Conservation (phyloP, 2,329 filamentous ascomycete species). For the Aplosporella prunicola region DNA sequence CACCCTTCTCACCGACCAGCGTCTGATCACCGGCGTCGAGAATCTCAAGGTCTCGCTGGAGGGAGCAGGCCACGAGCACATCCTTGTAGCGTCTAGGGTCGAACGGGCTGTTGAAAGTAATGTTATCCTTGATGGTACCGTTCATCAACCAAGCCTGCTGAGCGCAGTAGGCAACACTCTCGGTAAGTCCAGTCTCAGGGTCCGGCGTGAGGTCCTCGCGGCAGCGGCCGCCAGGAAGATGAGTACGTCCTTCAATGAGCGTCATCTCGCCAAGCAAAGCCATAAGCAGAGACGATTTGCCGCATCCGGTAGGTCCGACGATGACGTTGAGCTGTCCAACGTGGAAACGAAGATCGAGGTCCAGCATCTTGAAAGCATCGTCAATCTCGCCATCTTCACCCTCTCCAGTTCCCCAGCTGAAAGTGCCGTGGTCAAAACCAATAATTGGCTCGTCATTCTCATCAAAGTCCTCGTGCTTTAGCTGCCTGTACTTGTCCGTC, state of each 20-base stretch:
- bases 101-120: constrained; percentile 74
- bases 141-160: constrained; percentile 97
- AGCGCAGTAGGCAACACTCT: constrained; percentile 91
- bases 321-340: constrained; percentile 87
- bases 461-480: constrained; percentile 60
- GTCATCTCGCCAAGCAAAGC: constrained; percentile 95
- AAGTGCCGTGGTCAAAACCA: constrained; percentile 73
- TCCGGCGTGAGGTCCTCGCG: constrained; percentile 77
- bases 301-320: constrained; percentile 83
- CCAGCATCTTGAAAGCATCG: constrained; percentile 66
- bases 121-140: constrained; percentile 91
- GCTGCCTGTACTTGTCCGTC: constrained; percentile 87
- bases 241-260: constrained; percentile 66
- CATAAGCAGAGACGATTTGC: constrained; percentile 94
- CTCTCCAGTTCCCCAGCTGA: constrained; percentile 68
- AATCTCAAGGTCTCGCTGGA: constrained; percentile 86
- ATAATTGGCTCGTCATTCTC: constrained; percentile 64
- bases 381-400: constrained; percentile 46
- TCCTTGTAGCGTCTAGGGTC: constrained; percentile 76
- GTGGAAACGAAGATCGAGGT: constrained; percentile 72
- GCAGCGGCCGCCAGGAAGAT: constrained; percentile 74
- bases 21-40: constrained; percentile 89
- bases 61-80: constrained; percentile 81
- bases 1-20: constrained; percentile 91
- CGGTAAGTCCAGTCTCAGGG: constrained; percentile 74